Base-by-base conservation (phyloP, 2,329 filamentous ascomycete genomes). In the Calonectria henricotiae region DNA sequence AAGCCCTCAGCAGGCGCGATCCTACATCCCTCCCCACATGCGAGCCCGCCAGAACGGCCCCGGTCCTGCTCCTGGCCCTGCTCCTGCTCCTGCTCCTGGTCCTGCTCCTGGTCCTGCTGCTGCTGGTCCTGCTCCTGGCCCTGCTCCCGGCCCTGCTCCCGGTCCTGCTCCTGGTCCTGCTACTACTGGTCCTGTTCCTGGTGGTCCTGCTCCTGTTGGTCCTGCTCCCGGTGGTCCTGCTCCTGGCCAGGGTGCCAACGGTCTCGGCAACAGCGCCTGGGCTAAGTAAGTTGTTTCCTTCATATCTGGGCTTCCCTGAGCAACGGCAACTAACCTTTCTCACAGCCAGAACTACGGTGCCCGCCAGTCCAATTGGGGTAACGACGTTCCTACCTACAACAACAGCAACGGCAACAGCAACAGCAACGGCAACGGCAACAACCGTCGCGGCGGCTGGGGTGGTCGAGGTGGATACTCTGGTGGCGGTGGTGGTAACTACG, bases 21-120 rank as follows among this genome's bases (percentile, higher is more conserved):
- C 93, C 68, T 96, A 96, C 87, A 95, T 96, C 76, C 94, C 94
- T 75, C 94, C 94, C 83, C 94, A 96, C 84, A 91, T 95, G 88
- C 91, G 94, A 78, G 89, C 89, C 65, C 80, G 79, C 44, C 74
- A 73, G 46, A 78, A 76, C 67, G 72, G 75, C 39, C 68, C 84
- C 75, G 83, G 74, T 44, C 69, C 73, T 54, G 69, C 68, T 68
- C 70, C 73, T 30, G 68, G 66, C 44, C 73, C 71, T 55, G 71
- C 72, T 61, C 72, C 76, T 41, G 74, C 70, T 43, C 76, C 76
- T 68, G 74, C 72, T 30, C 73, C 71, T 63, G 81, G 20, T 20
- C 20, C 39, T 67, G 63, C 63, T 7, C n/a, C 64, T 32, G 62
- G 20, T 20, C 20, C 63, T 47, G 68, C 43, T 23, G 70, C 75